These are phyloP conservation scores for Neonothopanus nambi DNA, from an alignment of 1,284 basidiomycete genomes.

Conservation along the genomic window DNA sequence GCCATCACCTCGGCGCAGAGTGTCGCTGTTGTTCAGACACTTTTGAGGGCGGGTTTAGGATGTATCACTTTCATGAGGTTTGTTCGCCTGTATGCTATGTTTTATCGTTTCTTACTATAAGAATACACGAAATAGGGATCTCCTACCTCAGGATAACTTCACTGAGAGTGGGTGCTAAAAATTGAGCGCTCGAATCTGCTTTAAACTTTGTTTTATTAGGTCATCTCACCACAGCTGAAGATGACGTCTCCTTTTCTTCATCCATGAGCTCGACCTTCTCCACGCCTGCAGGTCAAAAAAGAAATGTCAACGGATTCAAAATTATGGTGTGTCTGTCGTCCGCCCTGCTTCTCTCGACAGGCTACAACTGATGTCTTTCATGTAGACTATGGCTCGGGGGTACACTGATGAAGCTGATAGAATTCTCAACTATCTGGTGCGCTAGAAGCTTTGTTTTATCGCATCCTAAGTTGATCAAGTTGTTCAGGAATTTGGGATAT, in stretches of 20 bases:
- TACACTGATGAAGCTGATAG: conserved; percentile 79
- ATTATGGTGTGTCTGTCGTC: conserved; percentile 38
- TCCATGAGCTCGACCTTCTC: conserved; percentile 27
- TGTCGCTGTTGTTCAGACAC: conserved; percentile 65
- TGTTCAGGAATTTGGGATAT: conserved; percentile 73
- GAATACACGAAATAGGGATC: conserved; percentile 43
- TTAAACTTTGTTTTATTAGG: conserved; percentile 33
- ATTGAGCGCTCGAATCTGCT: conserved; percentile 10
- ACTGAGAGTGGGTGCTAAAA: conserved; percentile 52
- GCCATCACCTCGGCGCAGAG: conserved; percentile 61
- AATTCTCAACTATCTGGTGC: conserved; percentile 74
- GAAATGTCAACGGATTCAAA: conserved; percentile 55
- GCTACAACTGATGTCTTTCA: conserved; percentile 18
- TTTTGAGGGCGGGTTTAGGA: conserved; percentile 71
- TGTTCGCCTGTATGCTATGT: background rate
- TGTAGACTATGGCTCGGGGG: conserved; percentile 71
- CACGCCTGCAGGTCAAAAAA: conserved; percentile 28
- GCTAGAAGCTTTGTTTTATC: conserved; percentile 22
- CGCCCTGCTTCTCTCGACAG: conserved; percentile 11
- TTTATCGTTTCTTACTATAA: conserved; percentile 8
- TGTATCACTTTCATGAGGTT: conserved; percentile 78
- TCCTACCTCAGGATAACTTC: conserved; percentile 80
- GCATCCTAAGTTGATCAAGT: conserved; percentile 6
- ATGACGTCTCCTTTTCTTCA: conserved; percentile 29
- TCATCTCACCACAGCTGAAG: conserved; percentile 52